Evolutionary conservation across 1,284 basidiomycete genomes (phyloP), one percentile per base, ranked within the genome.

Genomic region (Thecaphora thlaspeos): DNA sequence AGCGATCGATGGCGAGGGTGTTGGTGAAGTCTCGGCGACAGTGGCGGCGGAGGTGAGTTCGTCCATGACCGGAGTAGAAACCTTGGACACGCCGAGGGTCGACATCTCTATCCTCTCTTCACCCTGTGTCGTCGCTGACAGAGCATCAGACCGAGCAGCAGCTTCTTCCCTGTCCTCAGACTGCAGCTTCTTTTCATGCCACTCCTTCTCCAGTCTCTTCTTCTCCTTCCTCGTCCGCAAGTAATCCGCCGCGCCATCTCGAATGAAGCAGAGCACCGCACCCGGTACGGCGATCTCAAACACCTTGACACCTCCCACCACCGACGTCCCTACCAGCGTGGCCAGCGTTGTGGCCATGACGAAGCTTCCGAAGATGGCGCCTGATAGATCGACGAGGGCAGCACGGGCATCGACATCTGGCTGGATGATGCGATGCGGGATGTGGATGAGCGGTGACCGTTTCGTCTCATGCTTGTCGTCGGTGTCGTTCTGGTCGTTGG

Each of bases 201-300:
- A 54, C 40, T 34, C 17, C 3, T 28, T 37, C 41, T 43, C 43
- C 32, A 50, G 53, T 0, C 50, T 30, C 47, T 34, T 34, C 3
- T 28, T 37, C 41, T 43, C 43, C 32, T 51, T 55, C 0, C 50
- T 30, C 47, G 61, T 61, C 28, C 68, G 51, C 19, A 69, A 48
- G 24, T 76, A 58, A 62, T 86, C 82, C 70, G 87, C 84, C 82
- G 83, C 83, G 2, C 87, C 66, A 71, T 92, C 89, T 43, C 87
- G 84, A 2, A 84, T 45, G 40, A 90, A 82, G 73, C 90, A 89
- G 46, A 84, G 76, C 1, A 84, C 76, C 0, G 91, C 92, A 30
- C 92, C 91, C 0, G 94, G 92, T n/a, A 91, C 82, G 1, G 87
- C 89, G 43, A 97, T 87, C 80, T 75, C 69, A 60, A 82, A 83